Evolutionary conservation across 2,329 filamentous ascomycete species (phyloP), one percentile per base, ranked within the genome.

Genomic region (Pseudogymnoascus sp.): DNA sequence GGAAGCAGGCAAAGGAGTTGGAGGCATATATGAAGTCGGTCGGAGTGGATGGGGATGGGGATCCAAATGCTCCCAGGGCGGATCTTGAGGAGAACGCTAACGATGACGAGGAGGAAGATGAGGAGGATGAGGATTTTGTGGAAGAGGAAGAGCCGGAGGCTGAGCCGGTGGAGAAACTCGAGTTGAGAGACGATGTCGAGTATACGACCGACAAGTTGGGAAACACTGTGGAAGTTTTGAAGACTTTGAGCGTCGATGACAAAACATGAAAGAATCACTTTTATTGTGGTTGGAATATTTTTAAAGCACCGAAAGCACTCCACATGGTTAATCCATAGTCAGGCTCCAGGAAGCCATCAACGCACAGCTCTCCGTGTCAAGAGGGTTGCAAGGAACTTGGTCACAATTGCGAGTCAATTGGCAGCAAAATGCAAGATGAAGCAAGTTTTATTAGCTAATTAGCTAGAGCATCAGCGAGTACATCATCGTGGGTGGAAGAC

Each of bases 1-100:
- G 88, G 78, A 97, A 96, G 77, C 96, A 97, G 88, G 84, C 91
- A 14, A 96, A 94, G 74, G 94, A 99, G 67, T 77, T 99, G 14
- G 94, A 97, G 71, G 83, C 85, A 8, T 96, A 96, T 66, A 94
- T 99, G 77, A 88, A 92, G 71, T 83, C 86, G 59, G 80, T 86
- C 50, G 84, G 83, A 7, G 79, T 81, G 11, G 81, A 85, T 35
- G 72, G 73, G 14, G 75, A 77, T 59, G 72, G 71, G 2, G 71
- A 70, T 58, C 69, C 68, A 11, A 63, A 67, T 57, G 69, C 68
- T 25, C 62, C 68, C 54, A 66, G 70, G 39, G 69, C 72, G 43
- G 72, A 75, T 47, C 75, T 75, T n/a, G 74, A 74, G 5, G 73
- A 73, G 6, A 73, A 72, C 2, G 72, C 72, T 6, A 76, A 74